Percentiles rank a stretch among this genome's conserved stretches.
These are phyloP conservation scores for Dujonia santamariae DNA, from an alignment of 1,139 yeast genomes.

Conservation along the genomic window DNA sequence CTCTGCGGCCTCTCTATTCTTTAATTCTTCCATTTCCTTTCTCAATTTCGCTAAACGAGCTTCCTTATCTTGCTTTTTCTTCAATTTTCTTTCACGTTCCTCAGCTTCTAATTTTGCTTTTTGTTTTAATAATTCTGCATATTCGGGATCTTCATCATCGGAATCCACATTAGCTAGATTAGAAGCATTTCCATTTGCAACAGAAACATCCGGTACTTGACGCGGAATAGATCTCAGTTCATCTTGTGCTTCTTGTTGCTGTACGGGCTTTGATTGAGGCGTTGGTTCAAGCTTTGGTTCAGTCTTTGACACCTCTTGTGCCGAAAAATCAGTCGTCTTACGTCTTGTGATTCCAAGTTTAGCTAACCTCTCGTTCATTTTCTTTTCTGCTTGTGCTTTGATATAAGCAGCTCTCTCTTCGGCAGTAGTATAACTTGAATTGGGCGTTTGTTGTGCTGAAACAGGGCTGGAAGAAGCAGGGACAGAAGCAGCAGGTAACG, in stretches of 20 bases:
- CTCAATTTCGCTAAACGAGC: constrained; percentile 57
- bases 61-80: constrained; percentile 52
- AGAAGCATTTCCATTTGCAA: too few relatives aligned
- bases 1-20: constrained; percentile 29
- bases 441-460: background rate
- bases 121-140: constrained; percentile 42
- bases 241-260: background rate
- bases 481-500: constrained; percentile 7
- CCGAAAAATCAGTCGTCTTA: constrained; percentile 6
- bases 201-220: too few relatives aligned
- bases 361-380: constrained; percentile 87
- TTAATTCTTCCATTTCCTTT: constrained; percentile 63
- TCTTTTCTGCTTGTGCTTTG: constrained; percentile 86
- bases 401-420: constrained; percentile 81
- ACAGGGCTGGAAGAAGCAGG: background rate
- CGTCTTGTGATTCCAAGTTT: constrained; percentile 69
- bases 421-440: constrained; percentile 29
- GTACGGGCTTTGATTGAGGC: background rate
- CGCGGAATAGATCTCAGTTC: too few relatives aligned
- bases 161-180: constrained; percentile 38
- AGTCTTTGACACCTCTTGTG: constrained; percentile 14
- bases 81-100: constrained; percentile 45
- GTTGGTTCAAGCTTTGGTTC: constrained; percentile 4
- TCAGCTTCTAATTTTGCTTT: constrained; percentile 48
- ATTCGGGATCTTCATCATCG: constrained; percentile 48